These are phyloP conservation scores for Talaromyces sp. DNA, from an alignment of 2,329 filamentous ascomycete species.

Conservation along the genomic window DNA sequence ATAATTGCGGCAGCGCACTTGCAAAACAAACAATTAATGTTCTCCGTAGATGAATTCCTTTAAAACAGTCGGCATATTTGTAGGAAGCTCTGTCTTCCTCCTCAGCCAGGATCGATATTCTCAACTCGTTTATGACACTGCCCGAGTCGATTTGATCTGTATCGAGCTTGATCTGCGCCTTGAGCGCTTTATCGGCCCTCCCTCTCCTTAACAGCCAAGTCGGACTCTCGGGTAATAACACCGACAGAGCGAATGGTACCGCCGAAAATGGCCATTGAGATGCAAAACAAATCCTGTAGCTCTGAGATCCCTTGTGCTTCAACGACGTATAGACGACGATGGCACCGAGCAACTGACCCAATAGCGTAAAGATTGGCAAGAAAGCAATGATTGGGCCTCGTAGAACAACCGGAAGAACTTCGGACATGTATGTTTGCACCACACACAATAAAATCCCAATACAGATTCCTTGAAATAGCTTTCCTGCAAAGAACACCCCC, in stretches of 20 bases:
- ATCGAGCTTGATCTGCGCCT: constrained; percentile 17
- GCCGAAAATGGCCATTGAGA: constrained; percentile 52
- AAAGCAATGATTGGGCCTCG: constrained; percentile 52
- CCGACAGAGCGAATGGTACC: constrained; percentile 45
- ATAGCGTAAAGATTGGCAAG: constrained; percentile 51
- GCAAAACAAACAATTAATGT: constrained; percentile 38
- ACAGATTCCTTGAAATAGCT: constrained; percentile 48
- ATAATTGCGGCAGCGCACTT: constrained; percentile 45
- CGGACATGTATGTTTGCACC: constrained; percentile 53
- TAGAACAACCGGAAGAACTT: constrained; percentile 49
- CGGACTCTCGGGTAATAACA: constrained; percentile 55
- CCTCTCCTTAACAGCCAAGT: constrained; percentile 50
- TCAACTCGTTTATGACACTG: constrained; percentile 13
- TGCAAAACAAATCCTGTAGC: constrained; percentile 41
- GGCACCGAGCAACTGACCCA: constrained; percentile 51
- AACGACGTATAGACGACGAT: constrained; percentile 35
- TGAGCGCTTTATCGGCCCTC: constrained; percentile 33
- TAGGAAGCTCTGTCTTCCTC: constrained; percentile 40
- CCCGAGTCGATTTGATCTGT: constrained; percentile 3
- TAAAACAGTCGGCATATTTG: constrained; percentile 36
- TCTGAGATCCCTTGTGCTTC: constrained; percentile 9
- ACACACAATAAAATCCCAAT: constrained; percentile 50
- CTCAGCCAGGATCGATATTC: constrained; percentile 35
- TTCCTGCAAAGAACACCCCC: constrained; percentile 47
- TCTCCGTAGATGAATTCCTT: constrained; percentile 20